Percentiles rank a stretch among this genome's conserved stretches.
These are phyloP conservation scores for Salix udensis DNA, from an alignment of 345 rosid genomes.

Conservation along the genomic window DNA sequence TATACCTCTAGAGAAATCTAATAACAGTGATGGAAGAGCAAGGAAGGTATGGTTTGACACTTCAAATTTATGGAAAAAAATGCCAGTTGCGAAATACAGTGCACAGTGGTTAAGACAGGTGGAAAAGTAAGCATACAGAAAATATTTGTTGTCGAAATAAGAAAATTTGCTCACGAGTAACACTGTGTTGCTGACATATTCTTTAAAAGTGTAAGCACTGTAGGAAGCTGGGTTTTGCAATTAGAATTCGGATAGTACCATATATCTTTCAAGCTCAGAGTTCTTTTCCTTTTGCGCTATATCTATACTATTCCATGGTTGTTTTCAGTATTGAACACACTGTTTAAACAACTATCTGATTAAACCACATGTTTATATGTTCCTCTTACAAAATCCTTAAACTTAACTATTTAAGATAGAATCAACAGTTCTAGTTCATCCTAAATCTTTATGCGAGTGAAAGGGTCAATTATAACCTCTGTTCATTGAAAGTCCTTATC, in stretches of 20 bases:
- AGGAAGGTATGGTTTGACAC: slow-evolving; percentile 29
- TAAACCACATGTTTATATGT: too few relatives aligned
- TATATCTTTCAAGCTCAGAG: background rate
- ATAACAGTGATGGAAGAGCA: slow-evolving; percentile 14
- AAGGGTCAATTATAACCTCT: background rate
- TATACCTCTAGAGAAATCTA: slow-evolving; percentile 32
- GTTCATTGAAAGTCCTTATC: background rate
- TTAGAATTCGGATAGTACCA: background rate
- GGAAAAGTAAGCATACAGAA: background rate
- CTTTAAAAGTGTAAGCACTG: background rate
- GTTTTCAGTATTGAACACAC: too few relatives aligned
- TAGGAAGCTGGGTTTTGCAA: background rate
- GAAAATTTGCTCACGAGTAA: background rate
- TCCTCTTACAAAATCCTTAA: too few relatives aligned
- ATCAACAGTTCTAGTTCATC: background rate
- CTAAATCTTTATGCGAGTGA: background rate
- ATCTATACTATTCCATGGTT: too few relatives aligned
- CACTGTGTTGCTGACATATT: background rate
- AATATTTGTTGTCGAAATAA: background rate
- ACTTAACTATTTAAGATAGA: background rate
- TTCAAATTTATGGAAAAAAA: background rate
- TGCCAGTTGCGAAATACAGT: background rate
- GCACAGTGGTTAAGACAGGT: background rate
- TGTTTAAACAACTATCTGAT: too few relatives aligned
- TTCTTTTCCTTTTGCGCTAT: too few relatives aligned